phyloP scores from a whole-genome alignment of 164 flowering plant genomes.

The Kingdonia uniflora region DNA sequence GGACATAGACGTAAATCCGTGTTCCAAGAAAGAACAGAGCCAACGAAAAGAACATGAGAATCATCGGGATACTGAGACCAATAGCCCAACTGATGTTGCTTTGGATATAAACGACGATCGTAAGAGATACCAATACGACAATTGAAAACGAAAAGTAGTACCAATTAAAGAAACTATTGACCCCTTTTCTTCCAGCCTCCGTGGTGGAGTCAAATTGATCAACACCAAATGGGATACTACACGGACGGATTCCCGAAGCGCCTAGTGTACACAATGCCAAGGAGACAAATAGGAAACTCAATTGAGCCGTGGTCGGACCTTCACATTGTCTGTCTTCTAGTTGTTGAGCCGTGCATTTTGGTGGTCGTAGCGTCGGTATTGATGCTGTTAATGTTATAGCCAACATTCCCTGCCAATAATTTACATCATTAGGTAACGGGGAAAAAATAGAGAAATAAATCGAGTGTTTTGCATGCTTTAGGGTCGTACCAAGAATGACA shows the following conservation, averaged over 20 bases:
- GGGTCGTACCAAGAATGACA: background rate
- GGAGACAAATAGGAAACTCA: background rate
- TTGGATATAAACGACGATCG: background rate
- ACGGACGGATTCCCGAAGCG: background rate
- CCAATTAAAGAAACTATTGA: constrained; percentile 2
- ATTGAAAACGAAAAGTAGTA: background rate
- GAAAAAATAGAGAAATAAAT: too few species aligned
- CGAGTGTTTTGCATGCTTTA: background rate
- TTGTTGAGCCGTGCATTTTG: constrained; percentile 1
- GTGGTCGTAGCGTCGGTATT: background rate
- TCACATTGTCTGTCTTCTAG: background rate
- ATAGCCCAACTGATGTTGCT: background rate
- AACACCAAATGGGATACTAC: background rate
- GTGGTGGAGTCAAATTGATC: background rate
- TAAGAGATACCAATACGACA: background rate
- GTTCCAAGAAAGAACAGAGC: constrained; percentile 53
- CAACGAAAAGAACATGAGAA: constrained; percentile 43
- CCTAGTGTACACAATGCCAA: background rate
- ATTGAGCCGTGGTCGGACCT: background rate
- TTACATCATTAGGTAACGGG: background rate
- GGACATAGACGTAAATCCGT: constrained; percentile 39
- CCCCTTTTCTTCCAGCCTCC: constrained; percentile 1
- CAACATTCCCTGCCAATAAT: background rate
- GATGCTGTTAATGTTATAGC: background rate
- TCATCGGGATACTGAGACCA: constrained; percentile 61